Conservation (phyloP, 2,329 filamentous ascomycete genomes). For the Ploettnerulaceae sp. region DNA sequence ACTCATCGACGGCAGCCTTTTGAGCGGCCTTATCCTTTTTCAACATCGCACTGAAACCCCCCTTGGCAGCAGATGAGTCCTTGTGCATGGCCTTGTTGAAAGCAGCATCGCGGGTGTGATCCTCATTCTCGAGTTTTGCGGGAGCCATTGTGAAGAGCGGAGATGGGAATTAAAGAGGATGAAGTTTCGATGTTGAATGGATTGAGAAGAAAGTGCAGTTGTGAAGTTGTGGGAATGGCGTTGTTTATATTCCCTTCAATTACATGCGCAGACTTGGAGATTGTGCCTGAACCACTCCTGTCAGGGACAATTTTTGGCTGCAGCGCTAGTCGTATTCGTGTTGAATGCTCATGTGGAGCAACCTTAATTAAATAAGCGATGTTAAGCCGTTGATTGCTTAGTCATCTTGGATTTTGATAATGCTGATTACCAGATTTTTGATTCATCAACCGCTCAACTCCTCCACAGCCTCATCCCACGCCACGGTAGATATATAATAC, state of each 20-base stretch:
- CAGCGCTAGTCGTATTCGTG: background rate
- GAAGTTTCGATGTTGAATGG: constrained; percentile 3
- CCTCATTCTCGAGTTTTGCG: constrained; percentile 67
- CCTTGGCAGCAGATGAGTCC: constrained; percentile 60
- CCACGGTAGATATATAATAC: background rate
- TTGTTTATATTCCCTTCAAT: constrained; percentile 3
- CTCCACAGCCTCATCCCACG: constrained; percentile 13
- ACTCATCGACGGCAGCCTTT: constrained; percentile 80
- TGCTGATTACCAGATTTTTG: background rate
- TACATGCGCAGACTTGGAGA: background rate
- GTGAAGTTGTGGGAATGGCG: background rate
- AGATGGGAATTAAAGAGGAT: background rate
- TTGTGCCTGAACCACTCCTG: background rate
- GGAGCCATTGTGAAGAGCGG: constrained; percentile 26
- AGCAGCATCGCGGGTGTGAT: constrained; percentile 78
- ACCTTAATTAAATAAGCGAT: no score
- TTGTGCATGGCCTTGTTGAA: constrained; percentile 88
- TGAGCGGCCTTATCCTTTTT: constrained; percentile 76
- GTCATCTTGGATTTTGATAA: background rate
- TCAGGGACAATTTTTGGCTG: background rate
- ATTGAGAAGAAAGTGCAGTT: constrained; percentile 1
- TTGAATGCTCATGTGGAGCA: background rate
- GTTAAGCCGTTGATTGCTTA: no score
- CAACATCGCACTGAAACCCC: constrained; percentile 79
- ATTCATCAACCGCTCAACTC: background rate